Base-by-base conservation (phyloP, 2,329 filamentous ascomycete species). In the Xylariaceae sp. region DNA sequence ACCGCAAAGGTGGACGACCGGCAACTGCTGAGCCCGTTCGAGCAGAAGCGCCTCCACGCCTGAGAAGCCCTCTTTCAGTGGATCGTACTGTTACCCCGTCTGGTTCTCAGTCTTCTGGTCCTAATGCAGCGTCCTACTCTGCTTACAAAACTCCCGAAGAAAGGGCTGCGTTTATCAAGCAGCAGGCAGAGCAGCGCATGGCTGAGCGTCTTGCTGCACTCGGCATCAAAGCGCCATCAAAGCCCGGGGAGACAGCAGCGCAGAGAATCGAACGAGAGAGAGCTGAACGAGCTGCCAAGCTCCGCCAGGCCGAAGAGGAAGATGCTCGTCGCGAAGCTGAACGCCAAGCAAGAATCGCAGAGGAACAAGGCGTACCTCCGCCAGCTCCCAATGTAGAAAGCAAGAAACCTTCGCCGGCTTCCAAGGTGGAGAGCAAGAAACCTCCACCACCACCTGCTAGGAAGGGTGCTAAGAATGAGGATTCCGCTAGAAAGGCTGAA, bases 171-270 rank as follows among this genome's bases (percentile, higher is more conserved):
- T 96, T 95, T 66, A 96, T 97, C 67, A 95, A 95, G 70, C 92
- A 96, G 70, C 92, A 96, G 70, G 95, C 94, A 8, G 92, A 97
- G 70, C 89, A 92, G 68, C 89, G 92, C 55, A 97, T 99, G 87
- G 92, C 94, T 34, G 94, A 97, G 71, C 86, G 94, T 56, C 82
- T 99, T 65, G 94, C 94, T 56, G 92, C 92, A 44, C 81, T 97
- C 57, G 94, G 94, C 34, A 87, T 99, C 68, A 95, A 90, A 70
- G 85, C 90, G 29, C 87, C 89, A 5, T 78, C 79, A 16, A 95
- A 95, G 67, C 74, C 86, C 37, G 86, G 87, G 2, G 94, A 99
- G 73, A 88, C 85, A 29, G 76, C 91, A 32, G 82, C 87, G 53
- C 92, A 99, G 72, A 83, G 91, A 57, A 83, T 88, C 54, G 94